These are phyloP conservation scores for Fusarium sacchari DNA, from an alignment of 2,329 filamentous ascomycete species.

Conservation along the genomic window DNA sequence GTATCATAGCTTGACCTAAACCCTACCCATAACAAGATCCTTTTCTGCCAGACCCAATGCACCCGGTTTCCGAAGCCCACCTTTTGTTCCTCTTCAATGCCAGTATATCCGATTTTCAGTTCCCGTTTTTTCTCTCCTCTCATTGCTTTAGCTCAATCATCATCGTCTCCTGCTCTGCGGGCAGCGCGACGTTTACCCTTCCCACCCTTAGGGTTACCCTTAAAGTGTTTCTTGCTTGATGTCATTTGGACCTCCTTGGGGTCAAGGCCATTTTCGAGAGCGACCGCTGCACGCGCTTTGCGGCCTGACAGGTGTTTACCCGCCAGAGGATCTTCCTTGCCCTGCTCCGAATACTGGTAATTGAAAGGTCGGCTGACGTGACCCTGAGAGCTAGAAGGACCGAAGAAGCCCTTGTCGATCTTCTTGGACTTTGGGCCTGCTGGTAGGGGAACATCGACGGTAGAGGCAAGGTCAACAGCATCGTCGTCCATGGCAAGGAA, in stretches of 20 bases:
- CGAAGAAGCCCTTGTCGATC: conserved; percentile 93
- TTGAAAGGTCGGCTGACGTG: conserved; percentile 85
- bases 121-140: conserved; percentile 52
- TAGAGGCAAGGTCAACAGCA: conserved; percentile 46
- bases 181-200: conserved; percentile 59
- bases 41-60: conserved; percentile 33
- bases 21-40: conserved; percentile 29
- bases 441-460: conserved; percentile 62
- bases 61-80: conserved; percentile 60
- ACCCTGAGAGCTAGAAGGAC: conserved; percentile 68
- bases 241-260: conserved; percentile 76
- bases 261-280: conserved; percentile 86
- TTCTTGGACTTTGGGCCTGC: conserved; percentile 78
- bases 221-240: conserved; percentile 92
- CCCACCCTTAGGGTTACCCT: conserved; percentile 72
- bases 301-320: conserved; percentile 80
- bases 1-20: conserved; percentile 30
- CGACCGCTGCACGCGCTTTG: conserved; percentile 83
- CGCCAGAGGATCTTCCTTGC: conserved; percentile 53
- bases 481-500: conserved; percentile 46
- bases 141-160: conserved; percentile 48
- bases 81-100: conserved; percentile 51
- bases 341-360: conserved; percentile 88
- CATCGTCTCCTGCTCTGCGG: conserved; percentile 30
- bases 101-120: conserved; percentile 56